Evolutionary conservation across 1,284 basidiomycete species (phyloP).

Genomic region (Meira nashicola): DNA sequence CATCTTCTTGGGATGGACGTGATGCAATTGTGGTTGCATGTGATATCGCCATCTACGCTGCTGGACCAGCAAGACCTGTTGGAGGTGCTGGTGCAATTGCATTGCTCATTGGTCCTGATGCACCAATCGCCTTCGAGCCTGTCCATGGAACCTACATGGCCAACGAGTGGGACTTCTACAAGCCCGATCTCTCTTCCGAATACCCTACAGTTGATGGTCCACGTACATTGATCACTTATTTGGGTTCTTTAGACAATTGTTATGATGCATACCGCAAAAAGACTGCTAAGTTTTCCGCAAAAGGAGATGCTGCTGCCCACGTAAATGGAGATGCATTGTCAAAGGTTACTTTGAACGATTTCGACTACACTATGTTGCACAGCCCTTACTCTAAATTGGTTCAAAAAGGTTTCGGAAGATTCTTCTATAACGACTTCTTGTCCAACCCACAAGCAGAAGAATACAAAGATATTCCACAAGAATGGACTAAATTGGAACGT

Average conservation of each 20-base stretch:
- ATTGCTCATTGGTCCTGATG: slow-evolving; percentile 90
- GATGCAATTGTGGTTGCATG: slow-evolving; percentile 96
- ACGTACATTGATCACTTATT: slow-evolving; percentile 90
- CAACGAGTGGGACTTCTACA: slow-evolving; percentile 69
- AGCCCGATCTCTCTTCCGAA: slow-evolving; percentile 58
- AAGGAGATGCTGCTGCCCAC: slow-evolving; percentile 16
- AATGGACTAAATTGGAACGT: slow-evolving; percentile 63
- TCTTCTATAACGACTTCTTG: slow-evolving; percentile 88
- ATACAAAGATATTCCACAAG: slow-evolving; percentile 67
- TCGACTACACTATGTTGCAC: slow-evolving; percentile 83
- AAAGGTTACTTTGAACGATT: slow-evolving; percentile 66
- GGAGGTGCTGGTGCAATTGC: slow-evolving; percentile 95
- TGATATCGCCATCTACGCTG: slow-evolving; percentile 97
- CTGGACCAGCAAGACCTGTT: slow-evolving; percentile 87
- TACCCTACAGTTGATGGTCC: slow-evolving; percentile 97
- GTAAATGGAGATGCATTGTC: slow-evolving; percentile 30
- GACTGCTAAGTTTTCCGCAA: slow-evolving; percentile 59
- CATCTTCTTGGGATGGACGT: slow-evolving; percentile 93
- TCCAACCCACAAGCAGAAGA: slow-evolving; percentile 67
- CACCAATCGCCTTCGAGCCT: slow-evolving; percentile 73
- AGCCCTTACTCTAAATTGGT: slow-evolving; percentile 94
- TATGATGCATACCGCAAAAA: slow-evolving; percentile 85
- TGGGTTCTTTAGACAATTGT: slow-evolving; percentile 83
- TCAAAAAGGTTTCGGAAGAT: slow-evolving; percentile 90
- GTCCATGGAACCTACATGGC: slow-evolving; percentile 96